Percentiles rank a stretch among this genome's conserved stretches.
These are phyloP conservation scores for Bipolaris cookei DNA, from an alignment of 2,329 filamentous ascomycete species.

Conservation along the genomic window DNA sequence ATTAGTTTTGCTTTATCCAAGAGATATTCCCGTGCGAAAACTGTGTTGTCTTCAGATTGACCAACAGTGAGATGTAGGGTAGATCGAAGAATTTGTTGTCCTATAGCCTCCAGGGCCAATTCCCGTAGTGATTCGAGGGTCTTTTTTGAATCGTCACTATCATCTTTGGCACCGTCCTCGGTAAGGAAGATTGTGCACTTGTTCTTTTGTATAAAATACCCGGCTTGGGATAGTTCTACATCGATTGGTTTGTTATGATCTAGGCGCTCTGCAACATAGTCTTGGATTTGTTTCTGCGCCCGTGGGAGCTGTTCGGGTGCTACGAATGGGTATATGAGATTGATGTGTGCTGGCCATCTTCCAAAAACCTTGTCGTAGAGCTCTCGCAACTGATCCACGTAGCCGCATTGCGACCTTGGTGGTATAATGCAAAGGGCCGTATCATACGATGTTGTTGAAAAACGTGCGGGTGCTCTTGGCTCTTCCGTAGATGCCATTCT, in stretches of 20 bases:
- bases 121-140: slow-evolving; percentile 27
- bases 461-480: slow-evolving; percentile 5
- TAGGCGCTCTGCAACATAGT: slow-evolving; percentile 35
- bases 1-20: slow-evolving; percentile 60
- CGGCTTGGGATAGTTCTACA: slow-evolving; percentile 50
- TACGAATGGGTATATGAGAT: slow-evolving; percentile 71
- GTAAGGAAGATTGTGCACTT: slow-evolving; percentile 54
- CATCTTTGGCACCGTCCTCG: slow-evolving; percentile 21
- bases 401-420: slow-evolving; percentile 55
- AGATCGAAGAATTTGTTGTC: slow-evolving; percentile 21
- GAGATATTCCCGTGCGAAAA: slow-evolving; percentile 58
- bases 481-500: slow-evolving; percentile 28
- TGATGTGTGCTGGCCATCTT: slow-evolving; percentile 71
- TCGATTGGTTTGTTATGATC: not conserved
- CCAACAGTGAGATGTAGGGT: slow-evolving; percentile 66
- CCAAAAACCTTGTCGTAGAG: slow-evolving; percentile 67
- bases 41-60: slow-evolving; percentile 59
- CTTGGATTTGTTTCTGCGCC: slow-evolving; percentile 53
- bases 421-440: slow-evolving; percentile 68
- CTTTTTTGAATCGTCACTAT: slow-evolving; percentile 1
- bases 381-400: slow-evolving; percentile 63
- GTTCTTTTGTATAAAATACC: slow-evolving; percentile 58
- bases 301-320: slow-evolving; percentile 53
- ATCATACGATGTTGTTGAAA: slow-evolving; percentile 55
- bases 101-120: slow-evolving; percentile 31